Evolutionary conservation across 768 basidiomycete genomes (phyloP), one percentile per base, ranked within the genome.

Genomic region (Psilocybe tampanensis): DNA sequence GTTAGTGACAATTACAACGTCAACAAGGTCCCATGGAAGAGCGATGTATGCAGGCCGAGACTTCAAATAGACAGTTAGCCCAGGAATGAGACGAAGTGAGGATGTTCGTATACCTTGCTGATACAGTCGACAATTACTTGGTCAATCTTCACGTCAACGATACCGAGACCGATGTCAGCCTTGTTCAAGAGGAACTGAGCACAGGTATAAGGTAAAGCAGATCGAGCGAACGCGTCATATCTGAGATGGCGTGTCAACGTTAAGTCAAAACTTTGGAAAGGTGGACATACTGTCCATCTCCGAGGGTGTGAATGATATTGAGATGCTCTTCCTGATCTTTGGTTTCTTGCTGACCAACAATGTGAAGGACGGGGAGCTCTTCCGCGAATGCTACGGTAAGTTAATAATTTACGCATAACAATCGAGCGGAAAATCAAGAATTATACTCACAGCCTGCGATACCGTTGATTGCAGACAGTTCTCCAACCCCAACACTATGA

Each of bases 391-490:
- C 58, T 60, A 22, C 39, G 36, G n/a, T 18, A 51, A 21, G 17
- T 9, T 18, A 5, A 36, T n/a, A n/a, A n/a, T n/a, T n/a, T n/a
- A n/a, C n/a, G n/a, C n/a, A n/a, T n/a, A n/a, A n/a, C n/a, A n/a
- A n/a, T n/a, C n/a, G n/a, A n/a, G n/a, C n/a, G n/a, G n/a, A n/a
- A n/a, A 34, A 24, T 8, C 47, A 21, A 12, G 44, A 50, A 48
- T 12, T 18, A 19, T 8, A 54, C 58, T 54, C 47, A 60, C 58
- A 49, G 33, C 58, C 58, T 23, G 58, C 58, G 22, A 60, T 36
- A 19, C 58, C 58, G 24, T 60, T 60, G 42, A 60, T 60, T 15
- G 58, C 58, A 29, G 58, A 60, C 42, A 60, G 58, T 45, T 60
- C 58, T 3, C 58, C 58, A 9, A 60, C 58, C 15, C 58, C 58